phyloP scores from a whole-genome alignment of 352 stramenopile genomes.

The Poterioochromonas sp. region DNA sequence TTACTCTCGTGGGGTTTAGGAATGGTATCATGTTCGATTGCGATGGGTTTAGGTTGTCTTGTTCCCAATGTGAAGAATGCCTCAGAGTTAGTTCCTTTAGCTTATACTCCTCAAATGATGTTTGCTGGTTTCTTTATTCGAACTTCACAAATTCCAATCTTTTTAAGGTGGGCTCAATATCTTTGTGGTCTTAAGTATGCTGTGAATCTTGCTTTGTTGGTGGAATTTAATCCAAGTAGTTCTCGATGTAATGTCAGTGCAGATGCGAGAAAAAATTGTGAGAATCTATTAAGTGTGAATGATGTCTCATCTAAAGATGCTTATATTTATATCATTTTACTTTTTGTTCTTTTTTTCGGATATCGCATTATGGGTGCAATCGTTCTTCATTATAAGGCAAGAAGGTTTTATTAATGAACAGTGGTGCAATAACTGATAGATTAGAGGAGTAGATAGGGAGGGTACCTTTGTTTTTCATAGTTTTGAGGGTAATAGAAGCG shows the following conservation, averaged over 20 bases:
- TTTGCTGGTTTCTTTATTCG: conserved; percentile 50
- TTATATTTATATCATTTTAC: conserved; percentile 38
- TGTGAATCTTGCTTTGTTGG: conserved; percentile 41
- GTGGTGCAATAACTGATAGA: too few relatives aligned
- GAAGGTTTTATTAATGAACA: conserved; percentile 43
- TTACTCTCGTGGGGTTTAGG: conserved; percentile 17
- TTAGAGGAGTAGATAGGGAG: too few relatives aligned
- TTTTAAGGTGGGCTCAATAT: conserved; percentile 53
- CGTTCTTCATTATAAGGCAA: neutral
- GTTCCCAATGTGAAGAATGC: conserved; percentile 55
- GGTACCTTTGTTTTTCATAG: too few relatives aligned
- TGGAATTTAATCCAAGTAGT: conserved; percentile 43
- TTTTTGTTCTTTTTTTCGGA: conserved; percentile 36
- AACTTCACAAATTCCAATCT: conserved; percentile 39
- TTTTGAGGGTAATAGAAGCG: too few relatives aligned
- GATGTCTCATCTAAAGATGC: conserved; percentile 36
- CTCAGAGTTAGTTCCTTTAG: conserved; percentile 51
- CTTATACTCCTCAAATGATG: conserved; percentile 61
- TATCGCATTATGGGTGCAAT: conserved; percentile 33
- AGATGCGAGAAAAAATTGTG: conserved; percentile 25
- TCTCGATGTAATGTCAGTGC: neutral
- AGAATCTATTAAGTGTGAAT: conserved; percentile 31
- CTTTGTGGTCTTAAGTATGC: conserved; percentile 54
- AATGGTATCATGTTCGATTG: conserved; percentile 48
- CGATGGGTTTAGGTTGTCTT: conserved; percentile 50